Conservation (phyloP, 768 basidiomycete species). For the Russula sp. region DNA sequence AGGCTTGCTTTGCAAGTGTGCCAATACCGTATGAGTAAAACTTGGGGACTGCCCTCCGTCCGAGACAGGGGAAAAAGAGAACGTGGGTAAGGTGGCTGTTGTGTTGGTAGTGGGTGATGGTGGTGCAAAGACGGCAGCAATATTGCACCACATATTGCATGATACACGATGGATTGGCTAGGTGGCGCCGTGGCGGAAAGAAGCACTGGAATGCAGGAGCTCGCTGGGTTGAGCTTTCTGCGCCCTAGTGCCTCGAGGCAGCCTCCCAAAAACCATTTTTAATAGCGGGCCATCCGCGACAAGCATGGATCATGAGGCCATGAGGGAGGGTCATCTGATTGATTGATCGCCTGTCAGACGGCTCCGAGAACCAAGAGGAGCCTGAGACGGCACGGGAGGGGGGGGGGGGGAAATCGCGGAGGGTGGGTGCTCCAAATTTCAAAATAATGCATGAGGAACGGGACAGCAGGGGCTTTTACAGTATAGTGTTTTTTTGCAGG, state of each 20-base stretch:
- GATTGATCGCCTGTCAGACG: not conserved
- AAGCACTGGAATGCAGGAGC: constrained; percentile 4
- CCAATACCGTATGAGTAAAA: not conserved
- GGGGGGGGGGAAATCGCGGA: not conserved
- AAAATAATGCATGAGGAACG: not conserved
- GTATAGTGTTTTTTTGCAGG: not conserved
- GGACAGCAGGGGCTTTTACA: not conserved
- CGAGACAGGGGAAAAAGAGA: not conserved
- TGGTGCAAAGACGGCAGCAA: too few relatives aligned
- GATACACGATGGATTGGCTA: not conserved
- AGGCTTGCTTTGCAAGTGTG: not conserved
- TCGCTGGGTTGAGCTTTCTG: constrained; percentile 10
- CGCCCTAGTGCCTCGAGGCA: constrained; percentile 11
- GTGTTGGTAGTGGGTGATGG: not conserved
- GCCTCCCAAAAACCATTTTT: not conserved
- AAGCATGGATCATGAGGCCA: too few relatives aligned
- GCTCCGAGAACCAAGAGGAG: not conserved
- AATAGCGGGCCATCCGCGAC: not conserved
- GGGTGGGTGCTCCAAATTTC: not conserved
- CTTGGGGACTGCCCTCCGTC: not conserved
- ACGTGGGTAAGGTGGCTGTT: not conserved
- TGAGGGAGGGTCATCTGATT: too few relatives aligned
- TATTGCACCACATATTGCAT: not conserved
- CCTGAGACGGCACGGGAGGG: too few relatives aligned
- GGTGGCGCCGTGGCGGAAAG: not conserved